Percentiles rank a stretch among this genome's conserved stretches.
Conservation (phyloP, 805 yeast genomes). For the Starmerella bombicola region DNA sequence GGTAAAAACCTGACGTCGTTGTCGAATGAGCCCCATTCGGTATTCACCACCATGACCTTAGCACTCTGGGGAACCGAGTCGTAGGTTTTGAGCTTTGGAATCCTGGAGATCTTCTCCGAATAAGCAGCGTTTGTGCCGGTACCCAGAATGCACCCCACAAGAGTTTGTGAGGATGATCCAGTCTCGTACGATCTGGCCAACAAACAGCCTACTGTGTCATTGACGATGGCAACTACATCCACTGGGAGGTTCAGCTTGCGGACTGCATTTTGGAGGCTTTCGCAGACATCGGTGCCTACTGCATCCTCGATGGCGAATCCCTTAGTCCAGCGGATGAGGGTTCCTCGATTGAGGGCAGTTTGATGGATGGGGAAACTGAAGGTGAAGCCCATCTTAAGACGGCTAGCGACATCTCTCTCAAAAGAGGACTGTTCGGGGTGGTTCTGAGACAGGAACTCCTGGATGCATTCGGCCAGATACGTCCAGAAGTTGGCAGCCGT, state of each 20-base stretch:
- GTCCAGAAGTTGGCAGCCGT: constrained; percentile 54
- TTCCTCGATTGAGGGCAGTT: constrained; percentile 65
- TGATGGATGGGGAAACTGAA: constrained; percentile 90
- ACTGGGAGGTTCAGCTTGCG: constrained; percentile 45
- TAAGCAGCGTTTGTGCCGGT: constrained; percentile 98
- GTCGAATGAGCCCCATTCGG: constrained; percentile 98
- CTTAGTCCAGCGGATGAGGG: constrained; percentile 88
- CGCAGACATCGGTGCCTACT: constrained; percentile 73
- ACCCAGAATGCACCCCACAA: constrained; percentile 86
- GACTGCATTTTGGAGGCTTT: constrained; percentile 54
- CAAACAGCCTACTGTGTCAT: constrained; percentile 92
- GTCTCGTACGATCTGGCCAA: constrained; percentile 76
- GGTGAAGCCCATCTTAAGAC: constrained; percentile 76
- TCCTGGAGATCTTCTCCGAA: constrained; percentile 59
- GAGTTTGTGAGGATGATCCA: constrained; percentile 54
- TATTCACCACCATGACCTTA: constrained; percentile 68
- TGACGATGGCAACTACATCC: constrained; percentile 73
- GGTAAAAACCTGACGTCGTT: constrained; percentile 68
- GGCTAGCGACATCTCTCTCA: constrained; percentile 20
- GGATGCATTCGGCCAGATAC: constrained; percentile 61
- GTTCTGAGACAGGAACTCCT: constrained; percentile 50
- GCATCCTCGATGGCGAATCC: constrained; percentile 82
- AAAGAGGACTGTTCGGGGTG: constrained; percentile 40
- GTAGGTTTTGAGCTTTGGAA: constrained; percentile 44
- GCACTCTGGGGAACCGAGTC: constrained; percentile 33